These are phyloP conservation scores for Fusarium torreyae DNA, from an alignment of 2,329 filamentous ascomycete species.

Conservation along the genomic window DNA sequence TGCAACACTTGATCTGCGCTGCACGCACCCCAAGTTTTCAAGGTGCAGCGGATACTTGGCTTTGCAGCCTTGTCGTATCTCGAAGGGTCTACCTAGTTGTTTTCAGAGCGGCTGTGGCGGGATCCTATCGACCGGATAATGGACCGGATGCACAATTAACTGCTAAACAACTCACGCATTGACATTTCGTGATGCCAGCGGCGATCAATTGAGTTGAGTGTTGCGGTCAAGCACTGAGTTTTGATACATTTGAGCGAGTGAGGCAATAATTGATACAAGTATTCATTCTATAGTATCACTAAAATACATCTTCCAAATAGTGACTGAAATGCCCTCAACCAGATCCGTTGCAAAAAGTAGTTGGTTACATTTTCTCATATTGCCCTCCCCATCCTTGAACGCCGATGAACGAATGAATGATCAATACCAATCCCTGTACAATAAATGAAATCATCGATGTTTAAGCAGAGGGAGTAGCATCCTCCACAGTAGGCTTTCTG, in stretches of 20 bases:
- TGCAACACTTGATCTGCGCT: slow-evolving; percentile 12
- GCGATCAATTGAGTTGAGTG: not conserved
- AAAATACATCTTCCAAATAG: slow-evolving; percentile 16
- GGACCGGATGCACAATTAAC: slow-evolving; percentile 30
- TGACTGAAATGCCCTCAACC: not conserved
- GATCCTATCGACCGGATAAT: slow-evolving; percentile 21
- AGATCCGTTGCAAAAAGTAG: slow-evolving; percentile 18
- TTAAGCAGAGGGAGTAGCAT: slow-evolving; percentile 10
- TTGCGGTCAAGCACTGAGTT: too few species aligned
- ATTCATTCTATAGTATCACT: slow-evolving; percentile 28
- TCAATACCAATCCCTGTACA: not conserved
- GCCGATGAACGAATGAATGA: slow-evolving; percentile 29
- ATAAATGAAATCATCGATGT: not conserved
- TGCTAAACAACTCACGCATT: slow-evolving; percentile 31
- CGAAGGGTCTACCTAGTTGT: slow-evolving; percentile 23
- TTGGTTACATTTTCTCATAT: slow-evolving; percentile 9
- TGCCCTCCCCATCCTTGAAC: slow-evolving; percentile 22
- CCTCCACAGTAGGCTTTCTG: slow-evolving; percentile 48
- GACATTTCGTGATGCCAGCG: not conserved
- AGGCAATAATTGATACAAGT: not conserved
- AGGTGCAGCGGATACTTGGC: slow-evolving; percentile 11
- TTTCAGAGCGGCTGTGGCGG: slow-evolving; percentile 21
- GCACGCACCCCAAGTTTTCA: slow-evolving; percentile 20
- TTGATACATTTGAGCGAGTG: not conserved
- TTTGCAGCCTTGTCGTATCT: slow-evolving; percentile 2